phyloP scores from a whole-genome alignment of 495 filamentous ascomycete genomes.

The Darksidea phi region DNA sequence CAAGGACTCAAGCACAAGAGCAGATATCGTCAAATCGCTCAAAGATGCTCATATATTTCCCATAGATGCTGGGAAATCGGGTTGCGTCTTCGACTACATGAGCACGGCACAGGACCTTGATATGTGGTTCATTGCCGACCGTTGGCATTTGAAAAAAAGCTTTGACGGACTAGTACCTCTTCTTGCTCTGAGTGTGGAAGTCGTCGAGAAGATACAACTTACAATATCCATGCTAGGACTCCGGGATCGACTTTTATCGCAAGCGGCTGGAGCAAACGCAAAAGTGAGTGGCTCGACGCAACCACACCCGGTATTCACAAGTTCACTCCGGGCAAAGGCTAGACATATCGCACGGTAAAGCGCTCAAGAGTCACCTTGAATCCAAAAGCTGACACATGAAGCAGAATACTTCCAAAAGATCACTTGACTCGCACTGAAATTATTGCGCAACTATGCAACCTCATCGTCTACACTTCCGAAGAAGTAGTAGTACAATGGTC shows the following conservation, averaged over 20 bases:
- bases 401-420: background rate
- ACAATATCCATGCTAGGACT: background rate
- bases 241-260: background rate
- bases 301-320: background rate
- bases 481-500: background rate
- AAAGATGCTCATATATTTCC: background rate
- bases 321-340: background rate
- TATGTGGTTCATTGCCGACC: slow-evolving; percentile 1
- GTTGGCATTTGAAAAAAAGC: background rate
- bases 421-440: background rate
- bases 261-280: background rate
- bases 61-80: background rate
- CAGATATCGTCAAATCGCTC: background rate
- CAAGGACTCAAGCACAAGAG: background rate
- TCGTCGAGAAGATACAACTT: background rate
- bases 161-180: background rate
- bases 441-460: background rate
- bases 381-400: background rate
- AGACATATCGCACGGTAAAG: background rate
- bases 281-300: background rate
- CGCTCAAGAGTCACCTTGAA: background rate
- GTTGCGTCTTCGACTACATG: background rate
- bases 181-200: background rate
- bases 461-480: background rate
- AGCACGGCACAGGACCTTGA: background rate